These are phyloP conservation scores for Schizopora paradoxa DNA, from an alignment of 1,284 basidiomycete genomes.

Conservation along the genomic window DNA sequence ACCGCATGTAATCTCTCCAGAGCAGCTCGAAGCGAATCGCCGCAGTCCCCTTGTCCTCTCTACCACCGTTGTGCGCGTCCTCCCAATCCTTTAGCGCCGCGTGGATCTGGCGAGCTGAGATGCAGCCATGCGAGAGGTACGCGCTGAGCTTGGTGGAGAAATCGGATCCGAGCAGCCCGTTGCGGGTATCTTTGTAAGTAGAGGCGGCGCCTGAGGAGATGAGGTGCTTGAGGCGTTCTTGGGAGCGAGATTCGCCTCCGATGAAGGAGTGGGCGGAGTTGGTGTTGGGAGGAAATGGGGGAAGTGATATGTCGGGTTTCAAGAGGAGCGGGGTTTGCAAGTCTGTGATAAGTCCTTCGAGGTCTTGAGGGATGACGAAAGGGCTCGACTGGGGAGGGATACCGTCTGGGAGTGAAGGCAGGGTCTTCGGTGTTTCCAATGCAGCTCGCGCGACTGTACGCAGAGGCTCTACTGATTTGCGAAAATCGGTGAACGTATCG, in stretches of 20 bases:
- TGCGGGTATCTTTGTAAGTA: slow-evolving; percentile 47
- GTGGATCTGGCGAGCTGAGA: slow-evolving; percentile 40
- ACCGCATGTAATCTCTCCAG: slow-evolving; percentile 51
- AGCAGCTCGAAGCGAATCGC: slow-evolving; percentile 43
- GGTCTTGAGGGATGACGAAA: slow-evolving; percentile 13
- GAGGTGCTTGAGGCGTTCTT: slow-evolving; percentile 35
- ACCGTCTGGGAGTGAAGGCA: slow-evolving; percentile 9
- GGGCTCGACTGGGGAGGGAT: slow-evolving; percentile 14
- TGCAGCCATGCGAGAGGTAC: slow-evolving; percentile 41
- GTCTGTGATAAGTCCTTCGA: slow-evolving; percentile 10
- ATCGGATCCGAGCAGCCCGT: slow-evolving; percentile 44
- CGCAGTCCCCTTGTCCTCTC: slow-evolving; percentile 20
- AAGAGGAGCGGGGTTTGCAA: slow-evolving; percentile 13
- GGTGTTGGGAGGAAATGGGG: slow-evolving; percentile 13
- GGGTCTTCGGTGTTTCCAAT: slow-evolving; percentile 1
- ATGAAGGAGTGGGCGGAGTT: slow-evolving; percentile 36
- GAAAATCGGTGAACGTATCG: slow-evolving; percentile 41
- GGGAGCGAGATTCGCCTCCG: slow-evolving; percentile 35
- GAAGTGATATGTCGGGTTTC: slow-evolving; percentile 7
- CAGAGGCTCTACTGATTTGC: slow-evolving; percentile 36
- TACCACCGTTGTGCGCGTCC: slow-evolving; percentile 21
- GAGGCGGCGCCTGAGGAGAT: slow-evolving; percentile 25
- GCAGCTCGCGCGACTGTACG: slow-evolving; percentile 25
- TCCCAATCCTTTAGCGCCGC: slow-evolving; percentile 23
- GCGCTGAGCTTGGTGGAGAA: slow-evolving; percentile 49